Percentiles rank a stretch among this genome's conserved stretches.
phyloP scores from a whole-genome alignment of 2,329 filamentous ascomycete genomes.

The Talaromyces sp. region DNA sequence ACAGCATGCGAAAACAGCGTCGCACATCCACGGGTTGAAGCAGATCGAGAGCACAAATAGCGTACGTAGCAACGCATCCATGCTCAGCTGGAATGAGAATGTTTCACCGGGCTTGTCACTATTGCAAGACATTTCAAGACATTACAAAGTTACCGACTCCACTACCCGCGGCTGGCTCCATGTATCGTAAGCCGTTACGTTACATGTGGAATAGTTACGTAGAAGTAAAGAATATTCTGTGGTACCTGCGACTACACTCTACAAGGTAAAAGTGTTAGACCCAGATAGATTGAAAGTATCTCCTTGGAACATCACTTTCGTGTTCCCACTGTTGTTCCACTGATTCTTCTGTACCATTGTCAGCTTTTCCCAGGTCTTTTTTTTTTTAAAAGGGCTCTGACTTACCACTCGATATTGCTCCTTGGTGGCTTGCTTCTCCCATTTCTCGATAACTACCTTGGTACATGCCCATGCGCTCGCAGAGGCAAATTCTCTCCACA shows the following conservation, averaged over 20 bases:
- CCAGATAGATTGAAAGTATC: not conserved
- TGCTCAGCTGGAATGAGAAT: not conserved
- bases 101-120: not conserved
- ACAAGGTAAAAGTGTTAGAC: not conserved
- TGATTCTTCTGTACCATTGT: not conserved
- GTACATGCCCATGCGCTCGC: conserved; percentile 5
- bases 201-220: not conserved
- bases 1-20: not conserved
- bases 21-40: not conserved
- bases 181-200: not conserved
- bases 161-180: not conserved
- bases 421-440: not conserved
- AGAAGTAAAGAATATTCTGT: not conserved
- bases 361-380: not conserved
- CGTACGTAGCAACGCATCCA: not conserved
- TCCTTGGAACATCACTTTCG: not conserved
- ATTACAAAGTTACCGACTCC: not conserved
- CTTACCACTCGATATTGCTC: conserved; percentile 6
- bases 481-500: conserved; percentile 27
- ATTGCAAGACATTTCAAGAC: not conserved
- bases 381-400: not conserved
- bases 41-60: not conserved
- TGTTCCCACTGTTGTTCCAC: not conserved
- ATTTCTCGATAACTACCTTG: not conserved
- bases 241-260: not conserved